Base-by-base conservation (phyloP, 2,329 filamentous ascomycete species). In the Stachybotrys chlorohalonatus region DNA sequence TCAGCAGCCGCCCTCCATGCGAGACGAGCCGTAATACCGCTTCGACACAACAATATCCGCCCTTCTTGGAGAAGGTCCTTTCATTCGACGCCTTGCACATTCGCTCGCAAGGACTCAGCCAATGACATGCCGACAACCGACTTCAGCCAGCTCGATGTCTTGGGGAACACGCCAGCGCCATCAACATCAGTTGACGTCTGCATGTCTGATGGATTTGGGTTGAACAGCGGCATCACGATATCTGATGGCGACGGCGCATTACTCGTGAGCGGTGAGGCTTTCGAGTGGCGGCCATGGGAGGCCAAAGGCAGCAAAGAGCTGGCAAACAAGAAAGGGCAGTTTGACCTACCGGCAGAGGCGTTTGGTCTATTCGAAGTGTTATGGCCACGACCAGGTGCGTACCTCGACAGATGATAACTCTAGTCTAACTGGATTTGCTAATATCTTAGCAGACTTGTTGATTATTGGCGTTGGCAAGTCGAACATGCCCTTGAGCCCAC, bases 301-400 rank as follows among this genome's bases (percentile, higher is more conserved):
- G 70, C 68, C 5, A 73, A 70, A 61, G 64, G 70, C 52, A 67
- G 64, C 52, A 72, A 66, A 70, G 72, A 65, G 62, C 72, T 95
- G 63, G 66, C 87, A 54, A 95, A 96, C 70, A 72, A 69, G 50
- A 91, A 87, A 70, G 89, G 90, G 0, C 89, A 95, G 68, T 92
- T 89, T 77, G 89, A 95, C 62, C 78, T 94, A 31, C 77, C 79
- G 5, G 75, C 81, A 54, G 80, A 83, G 58, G 83, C 81, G 13
- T 92, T 93, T 79, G 89, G 87, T 3, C 62, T 95, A 48, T 74
- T 97, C 68, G 83, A 85, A 52, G 62, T 93, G 58, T 74, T 95
- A 31, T 95, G 89, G 87, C 93, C 93, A 56, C 86, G 93, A 68
- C 93, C 93, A 64, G 90, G 90, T 95, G 74, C 57, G 83, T 75